Conservation (phyloP, 78 protist species). For the Dictyostelium purpureum region DNA sequence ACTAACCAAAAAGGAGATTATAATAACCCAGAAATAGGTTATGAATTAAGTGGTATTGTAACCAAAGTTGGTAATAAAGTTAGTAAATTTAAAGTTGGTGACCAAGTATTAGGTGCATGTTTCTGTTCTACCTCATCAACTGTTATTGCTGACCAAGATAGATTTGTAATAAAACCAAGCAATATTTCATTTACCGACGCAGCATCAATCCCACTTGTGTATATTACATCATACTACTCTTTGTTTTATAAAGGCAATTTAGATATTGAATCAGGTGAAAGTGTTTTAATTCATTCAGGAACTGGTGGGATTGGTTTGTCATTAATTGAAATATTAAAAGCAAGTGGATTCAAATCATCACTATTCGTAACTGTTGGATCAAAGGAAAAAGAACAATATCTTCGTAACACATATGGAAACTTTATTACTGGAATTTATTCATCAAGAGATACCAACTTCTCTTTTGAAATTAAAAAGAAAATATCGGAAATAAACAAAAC, state of each 20-base stretch:
- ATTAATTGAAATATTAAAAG: neutral
- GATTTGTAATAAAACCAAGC: neutral
- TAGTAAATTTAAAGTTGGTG: constrained; percentile 2
- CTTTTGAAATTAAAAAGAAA: neutral
- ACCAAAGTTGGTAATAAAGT: neutral
- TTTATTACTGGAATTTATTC: constrained; percentile 1
- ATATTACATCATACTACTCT: neutral
- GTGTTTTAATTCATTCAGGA: neutral
- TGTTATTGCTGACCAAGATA: neutral
- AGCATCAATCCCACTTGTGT: neutral
- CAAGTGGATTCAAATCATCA: neutral
- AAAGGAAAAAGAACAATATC: constrained; percentile 33
- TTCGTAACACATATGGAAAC: neutral
- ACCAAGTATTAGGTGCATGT: neutral
- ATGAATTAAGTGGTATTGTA: constrained; percentile 5
- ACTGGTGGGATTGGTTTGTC: constrained; percentile 32
- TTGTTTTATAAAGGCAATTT: neutral
- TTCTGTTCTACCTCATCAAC: neutral
- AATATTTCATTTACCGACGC: neutral
- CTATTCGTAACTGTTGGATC: constrained; percentile 27
- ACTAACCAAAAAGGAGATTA: neutral
- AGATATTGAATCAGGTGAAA: neutral
- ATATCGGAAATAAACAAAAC: neutral
- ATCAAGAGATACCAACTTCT: neutral
- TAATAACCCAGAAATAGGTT: neutral